A percentile compares a stretch with the other conserved stretches of the same genome.
These are phyloP conservation scores for Populus nigra DNA, from an alignment of 345 rosid genomes.

Conservation along the genomic window DNA sequence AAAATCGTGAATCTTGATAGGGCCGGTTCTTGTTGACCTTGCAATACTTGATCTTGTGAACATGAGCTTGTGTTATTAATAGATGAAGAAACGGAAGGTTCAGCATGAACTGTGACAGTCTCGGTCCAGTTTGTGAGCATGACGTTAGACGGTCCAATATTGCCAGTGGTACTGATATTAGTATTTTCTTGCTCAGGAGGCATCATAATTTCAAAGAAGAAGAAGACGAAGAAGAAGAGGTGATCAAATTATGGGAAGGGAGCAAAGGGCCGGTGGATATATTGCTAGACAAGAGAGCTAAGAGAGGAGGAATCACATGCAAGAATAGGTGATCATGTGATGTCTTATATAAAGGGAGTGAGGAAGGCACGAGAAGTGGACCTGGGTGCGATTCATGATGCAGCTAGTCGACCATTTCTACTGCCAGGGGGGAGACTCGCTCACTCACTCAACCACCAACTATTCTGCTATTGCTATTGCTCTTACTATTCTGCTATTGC, in stretches of 20 bases:
- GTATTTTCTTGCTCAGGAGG: constrained; percentile 60
- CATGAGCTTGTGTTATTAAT: constrained; percentile 34
- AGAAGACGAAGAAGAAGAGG: neutral
- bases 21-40: constrained; percentile 20
- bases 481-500: neutral
- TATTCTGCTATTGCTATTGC: neutral
- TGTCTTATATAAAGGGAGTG: constrained; percentile 31
- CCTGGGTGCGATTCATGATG: constrained; percentile 19
- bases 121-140: constrained; percentile 34
- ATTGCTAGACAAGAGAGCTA: neutral
- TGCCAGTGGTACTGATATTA: constrained; percentile 11
- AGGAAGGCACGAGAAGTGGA: constrained; percentile 44
- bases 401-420: neutral
- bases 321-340: constrained; percentile 30
- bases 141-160: constrained; percentile 10
- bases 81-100: constrained; percentile 40
- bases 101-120: constrained; percentile 44
- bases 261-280: neutral
- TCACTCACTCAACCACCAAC: neutral
- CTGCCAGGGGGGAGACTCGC: too few relatives aligned
- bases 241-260: neutral
- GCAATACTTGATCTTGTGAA: constrained; percentile 23
- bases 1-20: constrained; percentile 46
- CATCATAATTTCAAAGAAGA: constrained; percentile 36
- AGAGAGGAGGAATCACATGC: constrained; percentile 28